These are phyloP conservation scores for Aspergillus ustus DNA, from an alignment of 2,329 filamentous ascomycete genomes.

Conservation along the genomic window DNA sequence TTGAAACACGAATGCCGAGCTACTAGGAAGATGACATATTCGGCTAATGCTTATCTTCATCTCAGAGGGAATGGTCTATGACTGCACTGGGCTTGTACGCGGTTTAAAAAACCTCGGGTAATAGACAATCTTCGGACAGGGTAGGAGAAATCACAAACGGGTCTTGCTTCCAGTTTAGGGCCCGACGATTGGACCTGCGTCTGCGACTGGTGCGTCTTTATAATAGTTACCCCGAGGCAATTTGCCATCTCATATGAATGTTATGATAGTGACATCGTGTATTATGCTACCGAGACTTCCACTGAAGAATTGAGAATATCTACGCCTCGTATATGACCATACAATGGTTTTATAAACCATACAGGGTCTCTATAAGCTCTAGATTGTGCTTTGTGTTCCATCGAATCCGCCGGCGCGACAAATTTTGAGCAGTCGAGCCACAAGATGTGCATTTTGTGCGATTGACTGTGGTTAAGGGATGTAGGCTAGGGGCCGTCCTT, in stretches of 20 bases:
- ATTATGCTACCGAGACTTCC: background rate
- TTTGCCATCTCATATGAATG: conserved; percentile 3
- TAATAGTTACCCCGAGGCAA: background rate
- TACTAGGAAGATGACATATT: conserved; percentile 9
- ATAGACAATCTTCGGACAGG: background rate
- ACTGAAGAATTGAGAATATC: background rate
- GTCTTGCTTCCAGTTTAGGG: background rate
- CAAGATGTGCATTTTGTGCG: background rate
- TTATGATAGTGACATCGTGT: conserved; percentile 1
- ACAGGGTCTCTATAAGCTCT: background rate
- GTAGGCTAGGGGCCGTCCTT: background rate
- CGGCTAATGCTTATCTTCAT: conserved; percentile 8
- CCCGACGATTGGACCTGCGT: background rate
- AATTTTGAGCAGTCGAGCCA: background rate
- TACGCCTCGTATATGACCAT: background rate
- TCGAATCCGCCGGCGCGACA: background rate
- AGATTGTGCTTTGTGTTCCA: background rate
- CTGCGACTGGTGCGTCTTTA: background rate
- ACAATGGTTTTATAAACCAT: background rate
- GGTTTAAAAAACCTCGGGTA: background rate
- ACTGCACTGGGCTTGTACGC: background rate
- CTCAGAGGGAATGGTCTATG: conserved; percentile 2
- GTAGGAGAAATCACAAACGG: background rate
- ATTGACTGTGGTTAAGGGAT: background rate
- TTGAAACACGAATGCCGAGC: conserved; percentile 5